Evolutionary conservation across 257 asterid species (phyloP), one percentile per base, ranked within the genome.

Genomic region (Striga asiatica): DNA sequence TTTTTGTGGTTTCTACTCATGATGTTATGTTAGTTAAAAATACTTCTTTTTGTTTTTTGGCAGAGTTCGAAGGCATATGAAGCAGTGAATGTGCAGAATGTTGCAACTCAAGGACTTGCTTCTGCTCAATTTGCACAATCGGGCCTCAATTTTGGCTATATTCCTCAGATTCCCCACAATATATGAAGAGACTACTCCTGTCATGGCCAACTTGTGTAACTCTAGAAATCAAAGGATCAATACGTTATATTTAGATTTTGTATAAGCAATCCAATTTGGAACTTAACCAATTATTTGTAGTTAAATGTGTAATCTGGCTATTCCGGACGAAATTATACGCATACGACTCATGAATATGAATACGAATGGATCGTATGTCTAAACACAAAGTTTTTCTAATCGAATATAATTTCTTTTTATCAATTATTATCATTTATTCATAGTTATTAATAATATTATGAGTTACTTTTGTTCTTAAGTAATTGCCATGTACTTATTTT

Each of bases 41-140:
- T n/a, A n/a, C n/a, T n/a, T n/a, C n/a, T n/a, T n/a, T n/a, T n/a
- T n/a, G n/a, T n/a, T n/a, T 8, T 0, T 1, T 38, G 41, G 65
- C 79, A 88, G 95, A 73, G 79, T 67, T 79, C 76, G 67, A 82
- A 80, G 65, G 78, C 79, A 61, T 24, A 58, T 20, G 91, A 80
- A 62, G 86, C 88, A 65, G 16, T 73, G 66, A 74, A 77, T 62
- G 54, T 66, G 70, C 77, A 78, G 14, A 79, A 71, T 58, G 39
- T 28, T 54, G 60, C 61, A 41, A 71, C 7, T 1, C 20, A 14
- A 41, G 47, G 18, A 41, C 8, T 29, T 29, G 9, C 5, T 1
- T 29, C 35, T 29, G 35, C 35, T 29, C 35, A 29, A 29, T 29
- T 29, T 29, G 35, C 35, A 10, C 35, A 7, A 29, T 29, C 66